Evolutionary conservation across 768 basidiomycete species (phyloP), one percentile per base, ranked within the genome.

Genomic region (Tephrocybe rancida): DNA sequence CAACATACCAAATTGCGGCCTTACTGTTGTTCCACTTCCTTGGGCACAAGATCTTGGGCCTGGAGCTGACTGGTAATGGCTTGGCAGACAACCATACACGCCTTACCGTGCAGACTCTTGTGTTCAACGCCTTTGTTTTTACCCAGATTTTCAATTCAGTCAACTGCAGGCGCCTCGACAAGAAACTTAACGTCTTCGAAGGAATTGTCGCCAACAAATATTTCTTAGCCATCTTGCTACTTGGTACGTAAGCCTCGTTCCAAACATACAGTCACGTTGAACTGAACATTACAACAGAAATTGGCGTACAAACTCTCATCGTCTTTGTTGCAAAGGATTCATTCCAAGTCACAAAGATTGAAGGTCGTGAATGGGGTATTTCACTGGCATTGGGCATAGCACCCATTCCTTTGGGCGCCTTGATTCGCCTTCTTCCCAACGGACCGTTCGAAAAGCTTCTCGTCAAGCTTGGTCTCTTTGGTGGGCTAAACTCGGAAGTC

Each of bases 41-140:
- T 22, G 95, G 95, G 13, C 62, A 74, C 19, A 51, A 68, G 24
- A 96, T 98, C 51, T 82, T 98, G 37, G 83, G 83, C 1, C 74
- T 84, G 25, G 70, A 74, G 26, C 53, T 76, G 42, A 64, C 68
- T 19, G 58, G 63, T 27, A 61, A 74, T 38, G 61, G 64, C 1
- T 45, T 61, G 3, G 53, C 55, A 4, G 70, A 74, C 34, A 61
- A 66, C 11, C 56, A 78, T 3, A 69, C 78, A 42, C 64, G 81
- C n/a, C 60, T 70, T 5, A 68, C 86, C 32, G 77, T 95, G 21
- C 85, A 87, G 63, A 95, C 96, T 0, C 74, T 98, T n/a, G 92
- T 98, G 26, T 99, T 99, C 83, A 99, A 98, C 64, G 82, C 87
- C 16, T 99, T 98, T 64, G 96, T 98, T 44, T 98, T 98, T 67